Percentiles rank a stretch among this genome's conserved stretches.
Evolutionary conservation across 2,329 filamentous ascomycete genomes (phyloP).

Genomic region (Hysterium pulicare): DNA sequence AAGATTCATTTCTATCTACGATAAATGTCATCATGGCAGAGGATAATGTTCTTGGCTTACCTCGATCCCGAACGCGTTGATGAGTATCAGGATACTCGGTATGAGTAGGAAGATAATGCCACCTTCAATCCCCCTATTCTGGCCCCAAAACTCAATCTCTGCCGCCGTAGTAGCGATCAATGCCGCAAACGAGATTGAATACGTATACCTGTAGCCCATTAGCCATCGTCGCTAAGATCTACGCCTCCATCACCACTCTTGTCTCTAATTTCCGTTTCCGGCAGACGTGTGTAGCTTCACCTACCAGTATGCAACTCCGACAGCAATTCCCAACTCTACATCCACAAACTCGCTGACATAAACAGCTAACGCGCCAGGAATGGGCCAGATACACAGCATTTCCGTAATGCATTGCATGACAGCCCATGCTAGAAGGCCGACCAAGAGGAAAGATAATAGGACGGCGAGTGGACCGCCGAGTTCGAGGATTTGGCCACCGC

Average conservation of each 20-base stretch:
- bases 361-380: slow-evolving; percentile 29
- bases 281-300: too few relatives aligned
- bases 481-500: slow-evolving; percentile 6
- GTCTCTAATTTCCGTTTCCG: too few relatives aligned
- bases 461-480: slow-evolving; percentile 7
- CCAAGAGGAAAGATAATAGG: slow-evolving; percentile 4
- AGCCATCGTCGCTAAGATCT: too few relatives aligned
- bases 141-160: slow-evolving; percentile 6
- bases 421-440: slow-evolving; percentile 6
- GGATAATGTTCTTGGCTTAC: neutral
- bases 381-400: slow-evolving; percentile 13
- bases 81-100: slow-evolving; percentile 2
- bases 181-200: slow-evolving; percentile 6
- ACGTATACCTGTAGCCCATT: slow-evolving; percentile 7
- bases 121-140: slow-evolving; percentile 5
- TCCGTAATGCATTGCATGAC: slow-evolving; percentile 10
- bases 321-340: slow-evolving; percentile 28
- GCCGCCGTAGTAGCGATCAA: slow-evolving; percentile 7
- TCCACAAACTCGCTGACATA: slow-evolving; percentile 35
- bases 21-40: neutral
- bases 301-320: slow-evolving; percentile 34
- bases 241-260: too few relatives aligned
- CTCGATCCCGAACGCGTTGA: slow-evolving; percentile 7
- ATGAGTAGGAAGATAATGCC: slow-evolving; percentile 6
- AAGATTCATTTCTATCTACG: neutral